A percentile compares a stretch with the other conserved stretches of the same genome.
phyloP scores from a whole-genome alignment of 495 filamentous ascomycete species.

The Penicillium flavigenum region DNA sequence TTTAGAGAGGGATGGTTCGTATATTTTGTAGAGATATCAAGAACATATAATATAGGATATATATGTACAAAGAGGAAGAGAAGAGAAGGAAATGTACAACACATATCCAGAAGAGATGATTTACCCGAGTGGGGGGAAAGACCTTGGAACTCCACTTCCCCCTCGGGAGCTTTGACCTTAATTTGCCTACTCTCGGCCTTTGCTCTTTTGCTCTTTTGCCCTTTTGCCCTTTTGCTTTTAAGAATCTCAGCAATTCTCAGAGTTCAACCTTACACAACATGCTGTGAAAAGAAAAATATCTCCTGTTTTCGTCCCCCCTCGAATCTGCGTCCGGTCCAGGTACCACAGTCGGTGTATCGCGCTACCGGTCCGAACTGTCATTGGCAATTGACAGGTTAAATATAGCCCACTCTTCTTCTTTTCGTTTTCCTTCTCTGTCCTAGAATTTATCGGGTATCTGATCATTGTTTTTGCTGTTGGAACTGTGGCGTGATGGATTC shows the following conservation, averaged over 20 bases:
- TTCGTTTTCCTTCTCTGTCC: conserved; percentile 3
- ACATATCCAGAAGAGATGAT: not conserved
- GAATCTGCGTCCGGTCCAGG: conserved; percentile 28
- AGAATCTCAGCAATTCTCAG: not conserved
- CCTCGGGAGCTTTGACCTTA: not conserved
- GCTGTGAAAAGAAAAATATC: conserved; percentile 16
- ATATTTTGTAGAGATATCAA: not conserved
- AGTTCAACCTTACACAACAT: conserved; percentile 5
- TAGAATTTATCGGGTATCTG: conserved; percentile 3
- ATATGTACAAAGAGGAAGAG: not conserved
- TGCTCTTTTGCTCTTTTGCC: not conserved
- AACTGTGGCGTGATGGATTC: conserved; percentile 32
- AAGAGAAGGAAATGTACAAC: not conserved
- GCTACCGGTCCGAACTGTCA: conserved; percentile 21
- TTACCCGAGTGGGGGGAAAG: conserved; percentile 5
- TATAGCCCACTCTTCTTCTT: conserved; percentile 17
- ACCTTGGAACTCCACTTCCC: not conserved
- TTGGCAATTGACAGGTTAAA: conserved; percentile 19
- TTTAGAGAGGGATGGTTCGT: not conserved
- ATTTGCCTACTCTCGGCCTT: not conserved
- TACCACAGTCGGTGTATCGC: conserved; percentile 22
- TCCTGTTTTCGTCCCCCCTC: conserved; percentile 22
- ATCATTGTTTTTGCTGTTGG: conserved; percentile 10
- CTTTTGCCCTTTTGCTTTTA: not conserved
- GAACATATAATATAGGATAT: not conserved